Percentiles rank a stretch among this genome's conserved stretches.
Conservation (phyloP, 2,329 filamentous ascomycete genomes). For the Myriosclerotinia scirpicola region DNA sequence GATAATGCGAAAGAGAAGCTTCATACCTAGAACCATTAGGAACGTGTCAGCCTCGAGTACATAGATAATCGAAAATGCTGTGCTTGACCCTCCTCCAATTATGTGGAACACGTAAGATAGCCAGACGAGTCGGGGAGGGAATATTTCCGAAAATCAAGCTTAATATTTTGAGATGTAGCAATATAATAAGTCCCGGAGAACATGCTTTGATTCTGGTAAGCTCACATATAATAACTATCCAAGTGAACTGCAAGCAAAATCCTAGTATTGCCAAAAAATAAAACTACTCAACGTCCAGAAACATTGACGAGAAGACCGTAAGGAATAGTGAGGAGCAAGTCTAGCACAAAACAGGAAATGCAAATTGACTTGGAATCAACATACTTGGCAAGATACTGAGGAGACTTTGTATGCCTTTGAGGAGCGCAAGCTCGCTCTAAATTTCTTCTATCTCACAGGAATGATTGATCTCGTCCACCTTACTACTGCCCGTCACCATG, state of each 20-base stretch:
- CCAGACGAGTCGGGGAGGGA: not conserved
- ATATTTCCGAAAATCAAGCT: constrained; percentile 4
- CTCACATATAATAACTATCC: constrained; percentile 9
- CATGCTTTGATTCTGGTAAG: not conserved
- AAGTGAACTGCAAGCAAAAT: constrained; percentile 2
- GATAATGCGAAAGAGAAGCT: not conserved
- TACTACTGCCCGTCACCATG: not conserved
- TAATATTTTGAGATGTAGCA: not conserved
- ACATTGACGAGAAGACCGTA: constrained; percentile 10
- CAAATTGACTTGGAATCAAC: not conserved
- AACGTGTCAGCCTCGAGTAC: not conserved
- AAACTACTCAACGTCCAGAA: not conserved
- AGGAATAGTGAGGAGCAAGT: constrained; percentile 7
- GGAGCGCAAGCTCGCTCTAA: constrained; percentile 3
- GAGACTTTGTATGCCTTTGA: not conserved
- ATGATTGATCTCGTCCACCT: not conserved
- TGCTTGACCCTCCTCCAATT: constrained; percentile 1
- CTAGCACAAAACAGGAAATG: constrained; percentile 1
- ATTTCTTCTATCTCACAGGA: not conserved
- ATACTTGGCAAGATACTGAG: not conserved
- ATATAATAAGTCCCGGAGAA: not conserved
- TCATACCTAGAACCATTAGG: not conserved
- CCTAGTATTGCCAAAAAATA: constrained; percentile 3
- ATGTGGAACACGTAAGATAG: not conserved
- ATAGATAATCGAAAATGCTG: constrained; percentile 2